Evolutionary conservation across 78 protist genomes (phyloP).

Genomic region (Protostelium mycophagum): DNA sequence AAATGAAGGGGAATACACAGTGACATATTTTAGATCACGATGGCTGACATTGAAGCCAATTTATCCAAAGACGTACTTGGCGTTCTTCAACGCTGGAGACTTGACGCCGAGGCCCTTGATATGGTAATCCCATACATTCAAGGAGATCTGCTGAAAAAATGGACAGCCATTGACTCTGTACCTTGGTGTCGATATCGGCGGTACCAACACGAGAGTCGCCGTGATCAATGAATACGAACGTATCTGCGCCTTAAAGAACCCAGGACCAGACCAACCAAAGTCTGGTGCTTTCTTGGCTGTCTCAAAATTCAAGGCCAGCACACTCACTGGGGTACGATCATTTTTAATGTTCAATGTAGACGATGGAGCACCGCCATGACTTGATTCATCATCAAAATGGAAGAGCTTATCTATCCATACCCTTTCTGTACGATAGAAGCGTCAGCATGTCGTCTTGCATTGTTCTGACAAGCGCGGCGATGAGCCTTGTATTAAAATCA

Average conservation of each 20-base stretch:
- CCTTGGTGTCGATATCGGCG: constrained; percentile 62
- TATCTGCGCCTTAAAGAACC: background rate
- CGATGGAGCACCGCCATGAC: no score
- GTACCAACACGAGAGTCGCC: constrained; percentile 55
- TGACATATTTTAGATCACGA: no score
- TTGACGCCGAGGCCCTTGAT: background rate
- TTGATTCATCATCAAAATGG: no score
- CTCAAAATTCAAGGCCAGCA: background rate
- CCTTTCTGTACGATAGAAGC: no score
- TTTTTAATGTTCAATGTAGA: background rate
- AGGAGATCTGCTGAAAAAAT: background rate
- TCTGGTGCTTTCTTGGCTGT: background rate
- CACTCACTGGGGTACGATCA: background rate
- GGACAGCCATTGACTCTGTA: background rate
- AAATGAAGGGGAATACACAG: no score
- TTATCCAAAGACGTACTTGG: no score
- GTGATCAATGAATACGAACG: constrained; percentile 4
- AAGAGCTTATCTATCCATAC: no score
- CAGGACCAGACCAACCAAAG: background rate
- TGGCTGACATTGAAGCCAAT: no score
- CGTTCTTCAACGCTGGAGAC: background rate
- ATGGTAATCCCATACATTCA: background rate
- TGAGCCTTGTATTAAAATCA: no score
- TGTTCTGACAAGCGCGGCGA: no score
- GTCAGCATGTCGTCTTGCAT: no score